phyloP scores from a whole-genome alignment of 2,329 filamentous ascomycete genomes.

The Malbranchea zuffiana region DNA sequence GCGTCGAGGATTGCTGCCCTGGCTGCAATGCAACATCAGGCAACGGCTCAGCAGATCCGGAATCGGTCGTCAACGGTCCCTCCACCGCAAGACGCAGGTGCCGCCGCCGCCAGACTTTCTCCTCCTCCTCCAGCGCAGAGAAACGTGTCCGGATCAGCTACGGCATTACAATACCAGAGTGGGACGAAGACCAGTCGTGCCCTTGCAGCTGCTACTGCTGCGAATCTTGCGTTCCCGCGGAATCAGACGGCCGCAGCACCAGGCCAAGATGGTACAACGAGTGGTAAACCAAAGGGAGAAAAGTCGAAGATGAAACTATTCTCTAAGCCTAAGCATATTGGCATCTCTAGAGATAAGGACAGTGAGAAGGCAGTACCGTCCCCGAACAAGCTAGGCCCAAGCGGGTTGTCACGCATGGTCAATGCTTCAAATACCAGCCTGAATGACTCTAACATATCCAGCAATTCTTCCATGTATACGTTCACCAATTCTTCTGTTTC shows the following conservation, averaged over 20 bases:
- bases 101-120: constrained; percentile 26
- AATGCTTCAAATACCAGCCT: constrained; percentile 52
- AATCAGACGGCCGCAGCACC: constrained; percentile 20
- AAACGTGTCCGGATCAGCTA: constrained; percentile 11
- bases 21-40: constrained; percentile 50
- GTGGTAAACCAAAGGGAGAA: constrained; percentile 43
- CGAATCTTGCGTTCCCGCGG: constrained; percentile 51
- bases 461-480: constrained; percentile 49
- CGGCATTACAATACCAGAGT: constrained; percentile 37
- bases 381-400: constrained; percentile 46
- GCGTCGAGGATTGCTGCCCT: constrained; percentile 56
- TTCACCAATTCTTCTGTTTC: constrained; percentile 52
- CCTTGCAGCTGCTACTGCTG: constrained; percentile 50
- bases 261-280: constrained; percentile 10
- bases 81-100: constrained; percentile 26
- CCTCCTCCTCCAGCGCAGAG: constrained; percentile 22
- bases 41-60: constrained; percentile 30
- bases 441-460: constrained; percentile 43
- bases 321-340: constrained; percentile 55
- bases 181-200: constrained; percentile 40
- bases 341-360: constrained; percentile 50
- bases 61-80: constrained; percentile 47
- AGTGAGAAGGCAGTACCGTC: constrained; percentile 46
- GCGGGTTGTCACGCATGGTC: constrained; percentile 44
- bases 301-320: constrained; percentile 60